A percentile compares a stretch with the other conserved stretches of the same genome.
Evolutionary conservation across 23 red algal species (phyloP).

Genomic region (Pyropia yezoensis): DNA sequence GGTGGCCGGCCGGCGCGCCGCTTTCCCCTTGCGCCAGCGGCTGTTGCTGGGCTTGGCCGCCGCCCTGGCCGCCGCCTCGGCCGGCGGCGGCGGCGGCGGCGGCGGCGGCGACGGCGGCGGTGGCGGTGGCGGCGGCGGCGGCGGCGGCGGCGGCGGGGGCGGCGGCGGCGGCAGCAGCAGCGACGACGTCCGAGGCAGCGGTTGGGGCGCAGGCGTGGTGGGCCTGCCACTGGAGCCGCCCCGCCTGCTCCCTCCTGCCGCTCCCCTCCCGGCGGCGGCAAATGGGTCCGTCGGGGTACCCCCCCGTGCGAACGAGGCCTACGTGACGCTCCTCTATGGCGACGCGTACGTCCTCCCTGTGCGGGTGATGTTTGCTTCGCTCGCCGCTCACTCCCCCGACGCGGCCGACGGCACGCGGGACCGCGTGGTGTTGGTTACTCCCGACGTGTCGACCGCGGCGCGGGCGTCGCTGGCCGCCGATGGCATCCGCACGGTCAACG

Average conservation of each 20-base stretch:
- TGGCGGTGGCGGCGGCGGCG: too few relatives aligned
- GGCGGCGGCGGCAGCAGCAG: neutral
- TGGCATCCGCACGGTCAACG: slow-evolving; percentile 35
- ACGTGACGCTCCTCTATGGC: slow-evolving; percentile 80
- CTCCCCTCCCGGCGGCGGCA: too few relatives aligned
- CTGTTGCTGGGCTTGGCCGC: neutral
- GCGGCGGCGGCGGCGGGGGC: neutral
- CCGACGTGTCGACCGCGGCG: slow-evolving; percentile 38
- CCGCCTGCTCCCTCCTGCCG: too few relatives aligned
- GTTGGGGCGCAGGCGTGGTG: neutral
- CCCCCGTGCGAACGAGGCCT: slow-evolving; percentile 32
- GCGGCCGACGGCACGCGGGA: slow-evolving; percentile 8
- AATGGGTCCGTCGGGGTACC: too few relatives aligned
- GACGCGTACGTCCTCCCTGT: slow-evolving; percentile 64
- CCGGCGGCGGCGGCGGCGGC: neutral
- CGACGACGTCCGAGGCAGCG: neutral
- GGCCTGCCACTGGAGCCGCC: too few relatives aligned
- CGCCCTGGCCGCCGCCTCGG: neutral
- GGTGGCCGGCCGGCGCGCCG: neutral
- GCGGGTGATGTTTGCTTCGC: slow-evolving; percentile 68
- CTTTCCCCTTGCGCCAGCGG: neutral
- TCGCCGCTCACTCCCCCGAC: slow-evolving; percentile 58
- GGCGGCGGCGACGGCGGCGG: neutral
- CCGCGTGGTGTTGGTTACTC: slow-evolving; percentile 54
- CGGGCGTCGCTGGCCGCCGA: slow-evolving; percentile 32